Conservation (phyloP, 257 asterid species). For the Plantago elongata region DNA sequence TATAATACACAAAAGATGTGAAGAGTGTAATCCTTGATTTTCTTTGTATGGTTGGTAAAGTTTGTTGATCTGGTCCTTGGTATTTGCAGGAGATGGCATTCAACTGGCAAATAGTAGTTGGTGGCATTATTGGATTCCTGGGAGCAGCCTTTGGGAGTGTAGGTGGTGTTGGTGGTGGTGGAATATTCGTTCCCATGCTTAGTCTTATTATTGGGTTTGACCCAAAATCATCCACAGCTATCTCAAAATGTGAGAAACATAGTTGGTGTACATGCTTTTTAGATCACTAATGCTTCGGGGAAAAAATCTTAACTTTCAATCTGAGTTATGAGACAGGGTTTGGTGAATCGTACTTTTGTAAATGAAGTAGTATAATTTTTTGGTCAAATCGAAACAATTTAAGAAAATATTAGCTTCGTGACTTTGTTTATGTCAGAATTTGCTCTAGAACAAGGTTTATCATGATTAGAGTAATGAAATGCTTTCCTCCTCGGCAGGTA, state of each 20-base stretch:
- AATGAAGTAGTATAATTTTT: no score
- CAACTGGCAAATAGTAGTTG: conserved; percentile 67
- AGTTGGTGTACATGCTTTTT: not conserved
- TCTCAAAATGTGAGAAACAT: conserved; percentile 75
- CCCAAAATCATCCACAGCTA: conserved; percentile 91
- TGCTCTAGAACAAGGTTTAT: not conserved
- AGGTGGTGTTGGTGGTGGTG: conserved; percentile 99
- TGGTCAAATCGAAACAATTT: no score
- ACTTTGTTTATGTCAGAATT: no score
- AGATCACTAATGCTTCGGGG: no score
- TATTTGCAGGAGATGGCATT: conserved; percentile 69
- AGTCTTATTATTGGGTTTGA: conserved; percentile 81
- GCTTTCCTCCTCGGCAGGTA: conserved; percentile 46
- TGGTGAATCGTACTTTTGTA: no score
- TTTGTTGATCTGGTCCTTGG: conserved; percentile 10
- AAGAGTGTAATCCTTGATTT: no score
- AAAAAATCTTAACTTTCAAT: no score
- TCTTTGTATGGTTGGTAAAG: no score
- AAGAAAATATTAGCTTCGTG: no score
- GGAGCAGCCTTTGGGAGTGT: conserved; percentile 99
- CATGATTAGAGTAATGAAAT: not conserved
- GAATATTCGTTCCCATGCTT: conserved; percentile 97
- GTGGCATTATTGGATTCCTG: conserved; percentile 79
- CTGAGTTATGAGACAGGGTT: no score
- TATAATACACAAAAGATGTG: not conserved